Conservation (phyloP, 768 basidiomycete species). For the Boletales sp. region DNA sequence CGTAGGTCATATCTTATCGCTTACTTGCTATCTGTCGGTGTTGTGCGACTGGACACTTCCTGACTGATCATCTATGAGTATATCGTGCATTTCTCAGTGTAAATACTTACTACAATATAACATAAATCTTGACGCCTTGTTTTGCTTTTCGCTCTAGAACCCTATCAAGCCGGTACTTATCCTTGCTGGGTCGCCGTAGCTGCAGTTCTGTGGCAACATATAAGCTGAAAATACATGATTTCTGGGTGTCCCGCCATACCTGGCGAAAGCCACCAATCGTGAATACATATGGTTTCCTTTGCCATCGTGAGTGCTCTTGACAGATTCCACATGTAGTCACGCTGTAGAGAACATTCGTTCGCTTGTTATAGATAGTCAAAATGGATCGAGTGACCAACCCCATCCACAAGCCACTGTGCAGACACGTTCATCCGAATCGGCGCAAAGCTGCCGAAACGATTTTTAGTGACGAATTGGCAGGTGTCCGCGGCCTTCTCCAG, state of each 20-base stretch:
- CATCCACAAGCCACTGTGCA: constrained; percentile 98
- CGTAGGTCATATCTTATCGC: constrained; percentile 20
- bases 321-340: constrained; percentile 98
- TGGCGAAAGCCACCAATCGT: constrained; percentile 98
- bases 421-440: constrained; percentile 91
- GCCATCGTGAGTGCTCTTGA: constrained; percentile 89
- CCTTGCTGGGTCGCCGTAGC: constrained; percentile 79
- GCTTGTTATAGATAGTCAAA: background rate
- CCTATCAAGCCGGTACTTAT: constrained; percentile 81
- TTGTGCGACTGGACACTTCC: constrained; percentile 93
- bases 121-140: constrained; percentile 93
- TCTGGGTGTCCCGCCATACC: constrained; percentile 39
- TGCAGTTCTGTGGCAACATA: constrained; percentile 57
- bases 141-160: constrained; percentile 88
- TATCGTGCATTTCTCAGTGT: background rate
- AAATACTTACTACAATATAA: constrained; percentile 82
- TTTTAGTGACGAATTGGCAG: constrained; percentile 73
- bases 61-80: constrained; percentile 47
- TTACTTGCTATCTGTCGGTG: constrained; percentile 89
- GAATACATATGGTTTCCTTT: constrained; percentile 86
- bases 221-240: background rate
- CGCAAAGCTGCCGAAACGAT: constrained; percentile 93
- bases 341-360: constrained; percentile 40
- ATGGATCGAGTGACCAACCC: constrained; percentile 48
- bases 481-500: constrained; percentile 75